Evolutionary conservation across 768 basidiomycete genomes (phyloP).

Genomic region (Suillus plorans): DNA sequence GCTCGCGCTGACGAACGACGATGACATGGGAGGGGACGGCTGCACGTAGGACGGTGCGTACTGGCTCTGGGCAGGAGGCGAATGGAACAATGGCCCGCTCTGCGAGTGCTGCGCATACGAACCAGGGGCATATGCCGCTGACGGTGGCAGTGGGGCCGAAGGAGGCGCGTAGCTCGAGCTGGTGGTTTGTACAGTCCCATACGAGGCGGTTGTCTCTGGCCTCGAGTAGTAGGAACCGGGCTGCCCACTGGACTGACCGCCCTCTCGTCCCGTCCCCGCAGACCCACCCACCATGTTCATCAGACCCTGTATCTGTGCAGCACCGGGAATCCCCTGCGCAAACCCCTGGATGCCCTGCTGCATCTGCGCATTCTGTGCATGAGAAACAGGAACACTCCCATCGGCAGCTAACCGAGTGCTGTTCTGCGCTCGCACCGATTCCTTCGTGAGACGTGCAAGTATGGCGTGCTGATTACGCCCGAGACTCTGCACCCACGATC

Average conservation of each 20-base stretch:
- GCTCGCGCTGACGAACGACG: neutral
- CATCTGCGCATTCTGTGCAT: conserved; percentile 51
- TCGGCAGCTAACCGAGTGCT: conserved; percentile 62
- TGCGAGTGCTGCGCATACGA: conserved; percentile 15
- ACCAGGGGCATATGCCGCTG: conserved; percentile 3
- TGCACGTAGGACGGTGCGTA: conserved; percentile 26
- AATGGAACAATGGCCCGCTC: conserved; percentile 1
- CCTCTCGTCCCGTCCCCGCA: conserved; percentile 11
- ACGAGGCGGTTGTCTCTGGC: neutral
- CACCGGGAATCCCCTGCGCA: conserved; percentile 45
- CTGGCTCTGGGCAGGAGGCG: conserved; percentile 25
- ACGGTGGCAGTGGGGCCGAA: conserved; percentile 9
- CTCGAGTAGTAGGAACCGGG: conserved; percentile 31
- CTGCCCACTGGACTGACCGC: conserved; percentile 20
- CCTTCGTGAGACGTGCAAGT: conserved; percentile 59
- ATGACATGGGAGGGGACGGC: conserved; percentile 4
- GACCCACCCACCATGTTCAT: conserved; percentile 29
- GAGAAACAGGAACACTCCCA: conserved; percentile 43
- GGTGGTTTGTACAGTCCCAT: neutral
- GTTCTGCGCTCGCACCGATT: conserved; percentile 68
- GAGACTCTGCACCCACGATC: conserved; percentile 56
- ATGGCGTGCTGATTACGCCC: conserved; percentile 47
- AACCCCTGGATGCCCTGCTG: conserved; percentile 51
- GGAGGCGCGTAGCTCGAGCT: conserved; percentile 13
- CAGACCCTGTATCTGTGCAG: conserved; percentile 41